Conservation (phyloP, 1,284 basidiomycete species). For the Tetrapyrgos nigripes region DNA sequence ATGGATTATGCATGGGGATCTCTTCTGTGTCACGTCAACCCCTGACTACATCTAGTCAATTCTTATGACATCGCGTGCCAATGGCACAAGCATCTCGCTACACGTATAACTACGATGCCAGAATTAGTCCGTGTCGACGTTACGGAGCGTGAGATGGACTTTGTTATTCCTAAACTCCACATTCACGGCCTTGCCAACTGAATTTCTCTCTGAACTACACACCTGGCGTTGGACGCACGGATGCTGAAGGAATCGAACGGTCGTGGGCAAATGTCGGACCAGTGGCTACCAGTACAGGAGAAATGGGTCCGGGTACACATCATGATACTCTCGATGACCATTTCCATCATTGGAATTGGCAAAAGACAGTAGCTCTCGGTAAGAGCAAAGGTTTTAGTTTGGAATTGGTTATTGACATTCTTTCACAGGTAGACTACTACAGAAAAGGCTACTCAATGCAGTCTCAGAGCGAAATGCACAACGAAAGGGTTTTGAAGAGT, state of each 20-base stretch:
- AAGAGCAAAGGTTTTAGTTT: not conserved
- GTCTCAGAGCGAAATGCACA: not conserved
- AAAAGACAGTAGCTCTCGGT: conserved; percentile 21
- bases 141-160: conserved; percentile 1
- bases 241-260: conserved; percentile 31
- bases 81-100: conserved; percentile 14
- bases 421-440: not conserved
- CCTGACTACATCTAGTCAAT: not conserved
- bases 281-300: conserved; percentile 24
- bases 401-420: not conserved
- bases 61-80: conserved; percentile 30
- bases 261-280: conserved; percentile 14
- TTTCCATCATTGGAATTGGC: conserved; percentile 35
- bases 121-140: conserved; percentile 2
- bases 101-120: conserved; percentile 9
- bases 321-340: conserved; percentile 35
- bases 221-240: conserved; percentile 24
- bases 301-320: conserved; percentile 31
- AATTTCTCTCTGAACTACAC: conserved; percentile 30
- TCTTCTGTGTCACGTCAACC: not conserved
- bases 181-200: conserved; percentile 28
- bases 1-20: conserved; percentile 11
- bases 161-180: conserved; percentile 32
- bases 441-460: not conserved
- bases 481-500: not conserved